Evolutionary conservation across 2,329 filamentous ascomycete species (phyloP).

Genomic region (Fusarium cicatricum): DNA sequence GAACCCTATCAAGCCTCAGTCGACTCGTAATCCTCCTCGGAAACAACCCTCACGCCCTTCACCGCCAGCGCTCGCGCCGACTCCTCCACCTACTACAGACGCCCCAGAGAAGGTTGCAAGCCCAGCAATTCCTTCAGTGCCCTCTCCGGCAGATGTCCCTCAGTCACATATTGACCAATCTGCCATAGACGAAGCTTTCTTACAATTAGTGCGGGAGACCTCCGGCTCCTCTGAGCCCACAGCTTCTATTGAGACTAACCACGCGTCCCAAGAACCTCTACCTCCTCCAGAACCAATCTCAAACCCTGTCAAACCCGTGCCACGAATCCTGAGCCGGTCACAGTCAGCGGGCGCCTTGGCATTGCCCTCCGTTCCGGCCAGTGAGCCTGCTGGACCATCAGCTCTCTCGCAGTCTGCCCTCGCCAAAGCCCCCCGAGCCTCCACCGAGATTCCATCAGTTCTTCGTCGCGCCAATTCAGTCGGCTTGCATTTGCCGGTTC

Average conservation of each 20-base stretch:
- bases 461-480: slow-evolving; percentile 51
- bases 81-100: slow-evolving; percentile 52
- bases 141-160: slow-evolving; percentile 12
- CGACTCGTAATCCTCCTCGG: slow-evolving; percentile 19
- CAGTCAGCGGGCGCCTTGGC: slow-evolving; percentile 50
- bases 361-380: slow-evolving; percentile 53
- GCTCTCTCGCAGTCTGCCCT: slow-evolving; percentile 47
- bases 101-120: slow-evolving; percentile 46
- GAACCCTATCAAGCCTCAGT: slow-evolving; percentile 15
- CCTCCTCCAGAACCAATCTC: slow-evolving; percentile 22
- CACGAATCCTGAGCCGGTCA: slow-evolving; percentile 45
- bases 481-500: slow-evolving; percentile 48
- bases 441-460: slow-evolving; percentile 47
- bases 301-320: slow-evolving; percentile 22
- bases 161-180: slow-evolving; percentile 14
- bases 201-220: slow-evolving; percentile 34
- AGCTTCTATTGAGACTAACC: slow-evolving; percentile 31
- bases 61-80: slow-evolving; percentile 44
- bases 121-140: slow-evolving; percentile 31
- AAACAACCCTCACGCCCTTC: slow-evolving; percentile 34
- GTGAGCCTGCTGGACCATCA: slow-evolving; percentile 59
- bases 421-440: slow-evolving; percentile 27
- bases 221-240: slow-evolving; percentile 30
- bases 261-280: slow-evolving; percentile 22
- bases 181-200: slow-evolving; percentile 22